phyloP scores from a whole-genome alignment of 2,329 filamentous ascomycete species.

The Scedosporium minutisporum region DNA sequence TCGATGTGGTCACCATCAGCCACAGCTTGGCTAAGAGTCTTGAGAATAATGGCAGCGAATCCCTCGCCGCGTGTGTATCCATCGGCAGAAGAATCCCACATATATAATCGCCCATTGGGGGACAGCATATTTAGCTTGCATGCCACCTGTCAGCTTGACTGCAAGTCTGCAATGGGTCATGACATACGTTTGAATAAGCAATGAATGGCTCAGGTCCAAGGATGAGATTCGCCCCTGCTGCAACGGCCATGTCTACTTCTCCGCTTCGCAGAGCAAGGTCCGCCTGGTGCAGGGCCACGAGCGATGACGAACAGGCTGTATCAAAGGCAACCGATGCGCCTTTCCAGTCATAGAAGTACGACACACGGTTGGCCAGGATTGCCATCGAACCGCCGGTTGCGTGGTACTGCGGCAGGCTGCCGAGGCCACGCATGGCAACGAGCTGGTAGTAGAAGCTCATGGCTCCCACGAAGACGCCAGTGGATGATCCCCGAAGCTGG shows the following conservation, averaged over 20 bases:
- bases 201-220: slow-evolving; percentile 15
- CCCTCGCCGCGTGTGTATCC: slow-evolving; percentile 37
- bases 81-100: slow-evolving; percentile 22
- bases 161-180: too few species aligned
- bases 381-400: slow-evolving; percentile 42
- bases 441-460: slow-evolving; percentile 16
- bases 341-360: slow-evolving; percentile 26
- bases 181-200: slow-evolving; percentile 10
- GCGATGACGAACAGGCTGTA: slow-evolving; percentile 24
- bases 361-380: slow-evolving; percentile 46
- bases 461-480: slow-evolving; percentile 17
- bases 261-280: slow-evolving; percentile 20
- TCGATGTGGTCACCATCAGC: slow-evolving; percentile 28
- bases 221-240: slow-evolving; percentile 13
- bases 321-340: slow-evolving; percentile 25
- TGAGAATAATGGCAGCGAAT: slow-evolving; percentile 25
- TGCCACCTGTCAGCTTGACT: too few species aligned
- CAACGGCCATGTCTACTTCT: slow-evolving; percentile 13
- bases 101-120: slow-evolving; percentile 22
- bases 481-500: slow-evolving; percentile 11
- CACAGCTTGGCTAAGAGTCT: slow-evolving; percentile 31
- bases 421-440: slow-evolving; percentile 15
- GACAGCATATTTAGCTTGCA: slow-evolving; percentile 12
- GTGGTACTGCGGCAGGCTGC: slow-evolving; percentile 24
- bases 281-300: slow-evolving; percentile 23